Evolutionary conservation across 495 filamentous ascomycete species (phyloP).

Genomic region (Tirmania nivea): DNA sequence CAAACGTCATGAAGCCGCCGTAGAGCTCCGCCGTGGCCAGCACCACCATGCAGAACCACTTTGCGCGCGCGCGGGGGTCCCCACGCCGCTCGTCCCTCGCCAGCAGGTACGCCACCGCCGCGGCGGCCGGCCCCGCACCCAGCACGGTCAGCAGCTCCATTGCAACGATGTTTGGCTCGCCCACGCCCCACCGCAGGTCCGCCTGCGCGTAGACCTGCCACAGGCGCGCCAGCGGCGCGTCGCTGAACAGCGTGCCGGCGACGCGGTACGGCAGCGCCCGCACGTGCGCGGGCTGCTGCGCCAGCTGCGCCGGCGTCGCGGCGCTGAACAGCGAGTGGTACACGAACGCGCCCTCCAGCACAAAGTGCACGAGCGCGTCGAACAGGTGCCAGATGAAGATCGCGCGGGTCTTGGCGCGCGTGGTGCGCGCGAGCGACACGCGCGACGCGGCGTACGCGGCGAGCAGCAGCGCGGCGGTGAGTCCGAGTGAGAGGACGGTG

Average conservation of each 20-base stretch:
- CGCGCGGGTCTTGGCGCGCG: conserved; percentile 34
- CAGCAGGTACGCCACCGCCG: conserved; percentile 47
- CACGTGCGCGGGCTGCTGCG: conserved; percentile 18
- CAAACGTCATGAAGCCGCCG: conserved; percentile 90
- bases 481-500: conserved; percentile 31
- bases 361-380: conserved; percentile 70
- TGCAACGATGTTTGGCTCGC: conserved; percentile 56
- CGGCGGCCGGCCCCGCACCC: conserved; percentile 48
- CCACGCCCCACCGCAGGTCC: conserved; percentile 58
- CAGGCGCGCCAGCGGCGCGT: conserved; percentile 38
- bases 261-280: conserved; percentile 14
- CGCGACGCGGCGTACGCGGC: conserved; percentile 27
- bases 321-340: conserved; percentile 80
- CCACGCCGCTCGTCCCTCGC: conserved; percentile 33
- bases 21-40: conserved; percentile 89
- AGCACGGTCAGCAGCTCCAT: conserved; percentile 75
- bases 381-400: conserved; percentile 93
- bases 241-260: conserved; percentile 24
- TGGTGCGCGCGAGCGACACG: conserved; percentile 21
- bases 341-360: conserved; percentile 75
- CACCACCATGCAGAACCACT: conserved; percentile 47
- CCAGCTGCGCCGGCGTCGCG: conserved; percentile 20
- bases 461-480: conserved; percentile 28
- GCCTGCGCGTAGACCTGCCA: conserved; percentile 92
- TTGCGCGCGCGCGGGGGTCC: too few relatives aligned